Base-by-base conservation (phyloP, 768 basidiomycete species). In the Epithele typhae region DNA sequence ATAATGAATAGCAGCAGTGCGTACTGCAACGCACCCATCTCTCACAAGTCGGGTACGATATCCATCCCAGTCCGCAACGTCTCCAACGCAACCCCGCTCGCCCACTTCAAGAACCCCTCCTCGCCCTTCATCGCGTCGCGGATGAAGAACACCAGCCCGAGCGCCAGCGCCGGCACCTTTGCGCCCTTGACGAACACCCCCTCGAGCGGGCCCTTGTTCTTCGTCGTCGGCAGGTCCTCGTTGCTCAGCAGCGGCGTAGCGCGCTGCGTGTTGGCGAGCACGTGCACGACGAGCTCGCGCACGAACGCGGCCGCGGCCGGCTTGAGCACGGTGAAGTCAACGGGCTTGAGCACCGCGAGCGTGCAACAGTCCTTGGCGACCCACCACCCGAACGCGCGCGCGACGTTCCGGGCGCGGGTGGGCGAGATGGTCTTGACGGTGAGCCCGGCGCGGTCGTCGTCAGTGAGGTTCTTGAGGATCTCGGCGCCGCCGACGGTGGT, bases 311-410 rank as follows among this genome's bases (percentile, higher is more conserved):
- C 68, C 5, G 87, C 78, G 46, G 75, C 75, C 4, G 78, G 63
- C 52, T 88, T 84, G 40, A 95, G 74, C 0, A 68, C 48, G 0
- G 82, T 85, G 60, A 98, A 97, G 59, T 95, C 89, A 37, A 98
- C 74, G 15, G 94, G 89, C 92, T 97, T 97, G 46, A 98, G 69
- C 7, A 96, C 77, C 1, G 78, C 73, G 37, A 98, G 68, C 19
- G 81, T 73, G 23, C 88, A 70, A 10, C 78, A 80, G 51, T 86
- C 89, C 63, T 92, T 92, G 4, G 91, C 87, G 34, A 96, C 78
- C 81, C 90, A 92, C 92, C 94, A 99, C 1, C 81, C 92, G 53
- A 90, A 91, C 5, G 87, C 87, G 55, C 77, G 81, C 11, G 94
- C 93, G 5, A 92, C 68, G 58, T 97, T 94, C 25, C 62, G 67